phyloP scores from a whole-genome alignment of 352 stramenopile genomes.

The Pythium myriotylum region DNA sequence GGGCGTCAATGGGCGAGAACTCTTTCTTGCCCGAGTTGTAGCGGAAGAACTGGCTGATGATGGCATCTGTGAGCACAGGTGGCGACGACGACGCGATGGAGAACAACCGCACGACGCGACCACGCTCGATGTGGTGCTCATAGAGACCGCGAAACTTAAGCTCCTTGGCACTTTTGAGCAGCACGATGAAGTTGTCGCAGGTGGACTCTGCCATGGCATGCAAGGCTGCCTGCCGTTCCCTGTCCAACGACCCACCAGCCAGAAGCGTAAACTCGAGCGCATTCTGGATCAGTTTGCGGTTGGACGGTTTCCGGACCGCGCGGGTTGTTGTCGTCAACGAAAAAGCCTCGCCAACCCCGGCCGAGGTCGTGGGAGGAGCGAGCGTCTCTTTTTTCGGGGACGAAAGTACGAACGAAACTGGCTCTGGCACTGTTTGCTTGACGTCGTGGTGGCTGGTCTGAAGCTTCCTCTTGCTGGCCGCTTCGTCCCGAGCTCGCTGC shows the following conservation, averaged over 20 bases:
- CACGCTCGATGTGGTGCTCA: conserved; percentile 54
- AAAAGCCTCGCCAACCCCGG: conserved; percentile 9
- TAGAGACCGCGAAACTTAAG: conserved; percentile 79
- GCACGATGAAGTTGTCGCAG: conserved; percentile 74
- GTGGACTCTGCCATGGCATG: conserved; percentile 43
- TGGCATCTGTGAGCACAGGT: conserved; percentile 32
- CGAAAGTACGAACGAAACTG: conserved; percentile 1
- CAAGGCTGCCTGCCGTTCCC: conserved; percentile 50
- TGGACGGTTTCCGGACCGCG: conserved; percentile 47
- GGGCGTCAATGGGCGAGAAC: conserved; percentile 62
- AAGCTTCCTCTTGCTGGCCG: conserved; percentile 38
- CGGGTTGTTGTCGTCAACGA: background rate
- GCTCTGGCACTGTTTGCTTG: background rate
- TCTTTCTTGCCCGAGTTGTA: conserved; percentile 87
- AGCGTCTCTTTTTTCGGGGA: background rate
- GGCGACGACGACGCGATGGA: conserved; percentile 36
- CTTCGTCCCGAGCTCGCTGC: conserved; percentile 43
- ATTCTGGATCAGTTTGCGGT: conserved; percentile 77
- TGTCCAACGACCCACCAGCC: conserved; percentile 61
- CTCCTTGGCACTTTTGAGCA: conserved; percentile 74
- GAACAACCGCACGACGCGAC: conserved; percentile 46
- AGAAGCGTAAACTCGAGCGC: conserved; percentile 80
- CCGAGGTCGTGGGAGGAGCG: background rate
- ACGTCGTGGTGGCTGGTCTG: background rate
- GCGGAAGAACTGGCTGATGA: conserved; percentile 78